Conservation (phyloP, 1,139 yeast species). For the Hanseniaspora gamundiae region DNA sequence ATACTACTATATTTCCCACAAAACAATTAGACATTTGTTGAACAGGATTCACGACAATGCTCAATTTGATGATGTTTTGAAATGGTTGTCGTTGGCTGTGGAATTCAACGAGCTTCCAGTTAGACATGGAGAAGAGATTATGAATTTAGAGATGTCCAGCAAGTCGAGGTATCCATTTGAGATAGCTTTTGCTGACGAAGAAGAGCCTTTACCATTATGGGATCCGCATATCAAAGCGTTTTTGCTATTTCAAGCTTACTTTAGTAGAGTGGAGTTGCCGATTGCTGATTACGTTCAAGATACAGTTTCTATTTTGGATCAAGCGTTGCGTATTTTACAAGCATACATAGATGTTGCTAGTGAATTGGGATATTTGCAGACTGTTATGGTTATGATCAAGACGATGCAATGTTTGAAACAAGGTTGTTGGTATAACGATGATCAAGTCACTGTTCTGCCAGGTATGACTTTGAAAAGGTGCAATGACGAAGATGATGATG, state of each 20-base stretch:
- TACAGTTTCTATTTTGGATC: conserved; percentile 86
- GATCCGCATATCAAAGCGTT: conserved; percentile 94
- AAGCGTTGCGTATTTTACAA: conserved; percentile 83
- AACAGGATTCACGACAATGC: conserved; percentile 38
- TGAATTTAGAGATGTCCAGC: conserved; percentile 81
- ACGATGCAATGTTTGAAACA: conserved; percentile 86
- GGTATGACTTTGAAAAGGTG: conserved; percentile 39
- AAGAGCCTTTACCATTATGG: conserved; percentile 58
- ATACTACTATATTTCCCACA: conserved; percentile 87
- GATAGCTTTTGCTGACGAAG: conserved; percentile 25
- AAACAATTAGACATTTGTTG: conserved; percentile 64
- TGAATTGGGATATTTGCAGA: conserved; percentile 59
- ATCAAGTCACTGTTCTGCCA: conserved; percentile 57
- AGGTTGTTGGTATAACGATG: conserved; percentile 75
- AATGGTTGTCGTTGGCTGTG: conserved; percentile 62
- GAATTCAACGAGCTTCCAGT: conserved; percentile 92
- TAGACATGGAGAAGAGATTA: conserved; percentile 88
- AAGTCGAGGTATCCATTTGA: conserved; percentile 64
- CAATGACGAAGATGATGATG: conserved; percentile 22
- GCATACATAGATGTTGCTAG: conserved; percentile 87
- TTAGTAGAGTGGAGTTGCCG: conserved; percentile 75
- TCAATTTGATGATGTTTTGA: conserved; percentile 56
- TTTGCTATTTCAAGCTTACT: conserved; percentile 73
- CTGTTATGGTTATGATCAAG: conserved; percentile 48
- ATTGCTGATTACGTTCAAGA: conserved; percentile 94